Percentiles rank a stretch among this genome's conserved stretches.
phyloP scores from a whole-genome alignment of 2,329 filamentous ascomycete species.

The Xylaria multiplex region DNA sequence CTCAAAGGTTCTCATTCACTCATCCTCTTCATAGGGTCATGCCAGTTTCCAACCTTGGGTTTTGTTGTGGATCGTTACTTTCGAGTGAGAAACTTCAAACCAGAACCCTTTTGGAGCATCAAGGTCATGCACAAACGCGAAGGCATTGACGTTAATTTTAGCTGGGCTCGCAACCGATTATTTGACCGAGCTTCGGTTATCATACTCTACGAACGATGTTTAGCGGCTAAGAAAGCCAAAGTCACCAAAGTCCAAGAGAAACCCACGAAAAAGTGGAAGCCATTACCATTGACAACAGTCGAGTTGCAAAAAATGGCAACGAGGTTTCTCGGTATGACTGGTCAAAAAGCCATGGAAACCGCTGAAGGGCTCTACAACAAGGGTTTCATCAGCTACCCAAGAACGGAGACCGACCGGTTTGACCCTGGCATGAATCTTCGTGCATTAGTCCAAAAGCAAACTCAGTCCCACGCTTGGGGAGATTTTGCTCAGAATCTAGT shows the following conservation, averaged over 20 bases:
- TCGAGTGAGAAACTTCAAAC: constrained; percentile 90
- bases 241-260: constrained; percentile 90
- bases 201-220: constrained; percentile 86
- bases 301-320: constrained; percentile 97
- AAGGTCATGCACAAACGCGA: constrained; percentile 83
- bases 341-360: constrained; percentile 86
- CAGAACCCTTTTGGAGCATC: constrained; percentile 93
- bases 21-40: constrained; percentile 69
- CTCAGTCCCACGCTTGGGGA: constrained; percentile 80
- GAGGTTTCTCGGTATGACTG: constrained; percentile 86
- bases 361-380: constrained; percentile 91
- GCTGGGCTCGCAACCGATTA: constrained; percentile 82
- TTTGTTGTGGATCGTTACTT: constrained; percentile 98
- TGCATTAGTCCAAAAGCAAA: constrained; percentile 84
- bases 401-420: constrained; percentile 97
- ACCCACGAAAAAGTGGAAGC: constrained; percentile 93
- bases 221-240: constrained; percentile 78
- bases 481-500: constrained; percentile 79
- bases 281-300: constrained; percentile 91
- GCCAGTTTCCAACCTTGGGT: constrained; percentile 94
- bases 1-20: constrained; percentile 28
- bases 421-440: constrained; percentile 88
- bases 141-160: constrained; percentile 81
- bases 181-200: constrained; percentile 87
- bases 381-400: constrained; percentile 96